Evolutionary conservation across 306 rosid species (phyloP).

Genomic region (Cajanus cajan): DNA sequence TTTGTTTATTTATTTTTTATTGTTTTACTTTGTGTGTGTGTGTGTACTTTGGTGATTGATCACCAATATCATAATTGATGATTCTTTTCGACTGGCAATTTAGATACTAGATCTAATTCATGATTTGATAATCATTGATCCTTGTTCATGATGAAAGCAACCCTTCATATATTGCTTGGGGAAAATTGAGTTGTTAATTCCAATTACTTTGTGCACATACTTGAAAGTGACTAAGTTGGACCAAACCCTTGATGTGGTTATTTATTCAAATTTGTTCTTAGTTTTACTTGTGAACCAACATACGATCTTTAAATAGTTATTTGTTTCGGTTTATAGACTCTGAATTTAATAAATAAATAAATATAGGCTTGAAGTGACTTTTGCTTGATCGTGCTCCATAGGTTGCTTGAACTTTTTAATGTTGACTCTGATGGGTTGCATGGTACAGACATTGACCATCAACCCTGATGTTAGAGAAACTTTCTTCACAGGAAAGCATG

Average conservation of each 20-base stretch:
- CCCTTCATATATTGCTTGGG: not conserved
- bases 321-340: not conserved
- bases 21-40: too few species aligned
- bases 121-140: not conserved
- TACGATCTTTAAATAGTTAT: not conserved
- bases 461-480: not conserved
- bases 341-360: slow-evolving; percentile 8
- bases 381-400: not conserved
- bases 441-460: not conserved
- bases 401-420: slow-evolving; percentile 3
- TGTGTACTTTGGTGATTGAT: not conserved
- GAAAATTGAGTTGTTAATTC: not conserved
- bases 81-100: not conserved
- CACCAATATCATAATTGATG: not conserved
- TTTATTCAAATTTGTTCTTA: not conserved
- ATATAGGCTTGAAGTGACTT: not conserved
- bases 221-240: not conserved
- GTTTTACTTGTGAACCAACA: not conserved
- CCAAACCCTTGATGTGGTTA: not conserved
- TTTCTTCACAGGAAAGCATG: not conserved
- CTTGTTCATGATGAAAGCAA: not conserved
- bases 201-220: not conserved
- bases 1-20: too few species aligned
- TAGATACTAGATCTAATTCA: not conserved
- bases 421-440: not conserved